Evolutionary conservation across 2,329 filamentous ascomycete species (phyloP).

Genomic region (Corniculantispora saksenae): DNA sequence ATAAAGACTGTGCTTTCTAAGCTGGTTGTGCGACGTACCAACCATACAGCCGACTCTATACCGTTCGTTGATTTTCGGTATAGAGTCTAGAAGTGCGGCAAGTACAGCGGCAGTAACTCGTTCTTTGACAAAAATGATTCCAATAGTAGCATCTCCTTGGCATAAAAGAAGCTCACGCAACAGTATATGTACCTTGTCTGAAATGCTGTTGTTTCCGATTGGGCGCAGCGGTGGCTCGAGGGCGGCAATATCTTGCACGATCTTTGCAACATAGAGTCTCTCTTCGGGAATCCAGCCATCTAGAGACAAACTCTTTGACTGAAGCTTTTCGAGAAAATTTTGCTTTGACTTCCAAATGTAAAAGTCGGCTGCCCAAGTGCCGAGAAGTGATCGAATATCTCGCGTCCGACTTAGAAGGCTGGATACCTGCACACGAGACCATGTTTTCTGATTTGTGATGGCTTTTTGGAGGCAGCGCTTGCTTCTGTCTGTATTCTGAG

Average conservation of each 20-base stretch:
- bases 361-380: slow-evolving; percentile 67
- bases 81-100: slow-evolving; percentile 54
- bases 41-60: slow-evolving; percentile 58
- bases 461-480: slow-evolving; percentile 39
- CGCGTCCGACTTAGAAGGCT: slow-evolving; percentile 51
- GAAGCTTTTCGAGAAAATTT: slow-evolving; percentile 31
- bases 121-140: slow-evolving; percentile 69
- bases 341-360: slow-evolving; percentile 58
- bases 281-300: slow-evolving; percentile 50
- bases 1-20: slow-evolving; percentile 42
- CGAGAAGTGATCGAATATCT: slow-evolving; percentile 59
- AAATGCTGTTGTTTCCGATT: slow-evolving; percentile 39
- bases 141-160: slow-evolving; percentile 44
- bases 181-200: slow-evolving; percentile 59
- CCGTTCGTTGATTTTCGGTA: slow-evolving; percentile 47
- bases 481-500: slow-evolving; percentile 43
- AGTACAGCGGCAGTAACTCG: slow-evolving; percentile 63
- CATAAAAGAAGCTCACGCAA: slow-evolving; percentile 50
- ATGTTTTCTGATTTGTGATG: slow-evolving; percentile 49
- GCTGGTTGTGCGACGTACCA: slow-evolving; percentile 47
- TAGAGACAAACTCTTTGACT: slow-evolving; percentile 28
- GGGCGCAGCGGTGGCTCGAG: slow-evolving; percentile 21
- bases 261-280: slow-evolving; percentile 54
- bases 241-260: slow-evolving; percentile 42
- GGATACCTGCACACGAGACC: slow-evolving; percentile 56